Evolutionary conservation across 106 monocot species (phyloP).

Genomic region (Hemerocallis citrina): DNA sequence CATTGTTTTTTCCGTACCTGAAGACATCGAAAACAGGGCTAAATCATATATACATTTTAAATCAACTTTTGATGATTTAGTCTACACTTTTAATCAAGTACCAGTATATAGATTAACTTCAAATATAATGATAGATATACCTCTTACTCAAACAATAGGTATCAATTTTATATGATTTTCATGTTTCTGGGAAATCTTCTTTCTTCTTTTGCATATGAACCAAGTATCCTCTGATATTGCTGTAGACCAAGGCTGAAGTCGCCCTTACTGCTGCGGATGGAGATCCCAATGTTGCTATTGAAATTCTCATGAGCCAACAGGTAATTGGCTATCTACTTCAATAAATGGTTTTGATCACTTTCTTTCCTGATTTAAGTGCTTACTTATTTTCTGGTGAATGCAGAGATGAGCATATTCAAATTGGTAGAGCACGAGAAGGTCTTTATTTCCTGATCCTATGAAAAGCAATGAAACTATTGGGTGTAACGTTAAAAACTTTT

Average conservation of each 20-base stretch:
- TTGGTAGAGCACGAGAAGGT: neutral
- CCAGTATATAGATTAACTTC: neutral
- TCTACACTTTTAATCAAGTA: no score
- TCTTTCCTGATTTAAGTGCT: neutral
- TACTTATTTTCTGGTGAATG: neutral
- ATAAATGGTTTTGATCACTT: neutral
- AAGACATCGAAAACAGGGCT: no score
- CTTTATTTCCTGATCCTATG: neutral
- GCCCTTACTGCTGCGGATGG: constrained; percentile 95
- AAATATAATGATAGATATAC: neutral
- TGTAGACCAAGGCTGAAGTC: constrained; percentile 84
- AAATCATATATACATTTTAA: no score
- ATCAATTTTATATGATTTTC: neutral
- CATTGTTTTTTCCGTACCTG: no score
- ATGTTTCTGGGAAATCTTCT: neutral
- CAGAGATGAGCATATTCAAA: constrained; percentile 3
- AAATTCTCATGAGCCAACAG: constrained; percentile 95
- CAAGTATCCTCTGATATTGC: neutral
- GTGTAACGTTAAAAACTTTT: neutral
- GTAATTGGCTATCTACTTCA: constrained; percentile 11
- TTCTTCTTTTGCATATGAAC: neutral
- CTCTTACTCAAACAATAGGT: neutral
- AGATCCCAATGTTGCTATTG: constrained; percentile 79
- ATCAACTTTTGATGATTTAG: no score
- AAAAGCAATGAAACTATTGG: neutral